Percentiles rank a stretch among this genome's conserved stretches.
Conservation (phyloP, 164 flowering plant species). For the Houttuynia cordata region DNA sequence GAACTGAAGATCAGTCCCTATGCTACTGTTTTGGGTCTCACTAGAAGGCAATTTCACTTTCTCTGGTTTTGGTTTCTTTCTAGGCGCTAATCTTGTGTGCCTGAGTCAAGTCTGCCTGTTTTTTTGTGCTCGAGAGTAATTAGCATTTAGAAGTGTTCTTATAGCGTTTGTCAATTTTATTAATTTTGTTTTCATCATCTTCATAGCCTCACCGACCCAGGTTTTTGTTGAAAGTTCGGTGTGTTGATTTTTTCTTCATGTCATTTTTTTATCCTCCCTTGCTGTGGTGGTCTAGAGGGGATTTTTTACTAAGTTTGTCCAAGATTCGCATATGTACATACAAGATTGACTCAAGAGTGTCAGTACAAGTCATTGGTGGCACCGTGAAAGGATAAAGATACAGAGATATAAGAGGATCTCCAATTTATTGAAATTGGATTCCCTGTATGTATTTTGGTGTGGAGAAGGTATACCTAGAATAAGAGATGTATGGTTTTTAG, state of each 20-base stretch:
- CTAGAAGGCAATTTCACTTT: conserved; percentile 3
- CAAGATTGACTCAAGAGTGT: not conserved
- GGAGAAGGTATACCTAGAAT: conserved; percentile 37
- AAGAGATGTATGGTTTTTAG: conserved; percentile 11
- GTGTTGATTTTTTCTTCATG: conserved; percentile 24
- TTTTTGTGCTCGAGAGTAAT: not conserved
- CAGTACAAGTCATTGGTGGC: not conserved
- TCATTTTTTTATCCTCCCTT: conserved; percentile 35
- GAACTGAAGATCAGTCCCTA: not conserved
- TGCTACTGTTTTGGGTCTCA: conserved; percentile 1
- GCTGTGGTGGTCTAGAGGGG: not conserved
- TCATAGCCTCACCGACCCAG: not conserved
- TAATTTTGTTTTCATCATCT: not conserved
- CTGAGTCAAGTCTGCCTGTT: not conserved
- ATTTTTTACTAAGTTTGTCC: not conserved
- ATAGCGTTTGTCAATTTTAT: not conserved
- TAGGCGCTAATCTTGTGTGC: conserved; percentile 27
- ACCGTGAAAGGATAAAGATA: not conserved
- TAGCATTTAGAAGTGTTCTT: not conserved
- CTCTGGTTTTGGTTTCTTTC: conserved; percentile 30
- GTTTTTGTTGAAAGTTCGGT: conserved; percentile 14
- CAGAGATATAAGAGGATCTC: conserved; percentile 1
- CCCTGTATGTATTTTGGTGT: conserved; percentile 28
- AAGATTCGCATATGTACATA: not conserved
- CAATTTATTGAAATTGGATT: conserved; percentile 30